A percentile compares a stretch with the other conserved stretches of the same genome.
These are phyloP conservation scores for Chrysopogon serrulatus DNA, from an alignment of 176 grass and related monocot genomes.

Conservation along the genomic window DNA sequence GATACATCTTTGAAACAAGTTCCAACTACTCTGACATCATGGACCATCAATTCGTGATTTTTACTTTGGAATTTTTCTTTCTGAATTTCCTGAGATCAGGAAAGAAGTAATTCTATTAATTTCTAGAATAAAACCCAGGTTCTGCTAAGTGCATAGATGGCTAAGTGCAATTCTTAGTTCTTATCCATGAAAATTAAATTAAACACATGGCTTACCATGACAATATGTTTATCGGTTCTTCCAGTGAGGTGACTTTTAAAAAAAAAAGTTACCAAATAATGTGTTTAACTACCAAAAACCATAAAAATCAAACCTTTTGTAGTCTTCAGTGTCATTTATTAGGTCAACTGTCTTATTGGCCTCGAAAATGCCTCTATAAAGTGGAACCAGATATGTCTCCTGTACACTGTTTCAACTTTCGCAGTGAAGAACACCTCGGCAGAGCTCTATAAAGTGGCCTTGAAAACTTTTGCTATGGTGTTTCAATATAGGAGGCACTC, in stretches of 20 bases:
- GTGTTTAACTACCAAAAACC: background rate
- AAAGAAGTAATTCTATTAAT: background rate
- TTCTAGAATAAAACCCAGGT: background rate
- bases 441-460: background rate
- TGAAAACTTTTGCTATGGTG: background rate
- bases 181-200: too few relatives aligned
- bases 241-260: background rate
- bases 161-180: background rate
- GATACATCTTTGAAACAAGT: background rate
- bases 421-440: background rate
- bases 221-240: background rate
- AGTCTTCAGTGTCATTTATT: background rate
- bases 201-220: background rate
- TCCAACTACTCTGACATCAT: background rate
- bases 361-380: background rate
- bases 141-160: background rate
- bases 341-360: background rate
- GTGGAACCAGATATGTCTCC: background rate
- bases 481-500: background rate
- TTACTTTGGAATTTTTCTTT: background rate
- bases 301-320: background rate
- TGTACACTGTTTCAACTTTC: background rate
- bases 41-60: background rate
- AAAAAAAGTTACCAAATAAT: background rate
- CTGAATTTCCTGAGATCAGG: background rate